Percentiles rank a stretch among this genome's conserved stretches.
These are phyloP conservation scores for Funneliformis mosseae DNA, from an alignment of 192 early-diverging fungal genomes.

Conservation along the genomic window DNA sequence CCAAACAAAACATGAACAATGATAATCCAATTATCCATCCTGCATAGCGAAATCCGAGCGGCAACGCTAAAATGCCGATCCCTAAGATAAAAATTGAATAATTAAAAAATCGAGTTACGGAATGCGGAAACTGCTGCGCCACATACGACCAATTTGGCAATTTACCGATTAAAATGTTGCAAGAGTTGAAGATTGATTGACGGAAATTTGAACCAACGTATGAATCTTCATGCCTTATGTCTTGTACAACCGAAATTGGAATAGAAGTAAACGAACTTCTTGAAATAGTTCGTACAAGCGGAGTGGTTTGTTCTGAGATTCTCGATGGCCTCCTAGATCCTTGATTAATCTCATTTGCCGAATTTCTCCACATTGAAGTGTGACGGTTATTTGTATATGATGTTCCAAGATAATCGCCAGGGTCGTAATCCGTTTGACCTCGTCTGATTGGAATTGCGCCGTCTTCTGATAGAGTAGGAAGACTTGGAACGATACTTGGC, in stretches of 20 bases:
- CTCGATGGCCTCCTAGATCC: background rate
- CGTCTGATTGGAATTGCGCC: background rate
- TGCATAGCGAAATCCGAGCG: slow-evolving; percentile 56
- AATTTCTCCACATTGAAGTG: background rate
- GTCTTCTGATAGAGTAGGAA: background rate
- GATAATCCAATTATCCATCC: slow-evolving; percentile 63
- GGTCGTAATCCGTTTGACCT: background rate
- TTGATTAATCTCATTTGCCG: background rate
- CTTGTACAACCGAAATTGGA: slow-evolving; percentile 11
- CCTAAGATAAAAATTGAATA: slow-evolving; percentile 29
- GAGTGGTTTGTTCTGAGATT: background rate
- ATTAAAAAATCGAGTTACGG: background rate
- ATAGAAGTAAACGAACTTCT: slow-evolving; percentile 4
- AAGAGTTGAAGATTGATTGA: slow-evolving; percentile 57
- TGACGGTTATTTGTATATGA: background rate
- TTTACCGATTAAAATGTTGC: slow-evolving; percentile 61
- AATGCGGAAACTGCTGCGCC: too few relatives aligned
- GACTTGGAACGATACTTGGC: background rate
- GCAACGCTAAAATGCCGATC: slow-evolving; percentile 66
- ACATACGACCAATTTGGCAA: background rate
- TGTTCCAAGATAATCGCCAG: background rate
- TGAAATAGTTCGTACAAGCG: slow-evolving; percentile 5
- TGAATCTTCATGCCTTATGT: background rate
- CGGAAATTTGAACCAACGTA: slow-evolving; percentile 40
- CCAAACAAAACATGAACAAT: slow-evolving; percentile 50